Base-by-base conservation (phyloP, 1,284 basidiomycete species). In the Moesziomyces globuligerus region DNA sequence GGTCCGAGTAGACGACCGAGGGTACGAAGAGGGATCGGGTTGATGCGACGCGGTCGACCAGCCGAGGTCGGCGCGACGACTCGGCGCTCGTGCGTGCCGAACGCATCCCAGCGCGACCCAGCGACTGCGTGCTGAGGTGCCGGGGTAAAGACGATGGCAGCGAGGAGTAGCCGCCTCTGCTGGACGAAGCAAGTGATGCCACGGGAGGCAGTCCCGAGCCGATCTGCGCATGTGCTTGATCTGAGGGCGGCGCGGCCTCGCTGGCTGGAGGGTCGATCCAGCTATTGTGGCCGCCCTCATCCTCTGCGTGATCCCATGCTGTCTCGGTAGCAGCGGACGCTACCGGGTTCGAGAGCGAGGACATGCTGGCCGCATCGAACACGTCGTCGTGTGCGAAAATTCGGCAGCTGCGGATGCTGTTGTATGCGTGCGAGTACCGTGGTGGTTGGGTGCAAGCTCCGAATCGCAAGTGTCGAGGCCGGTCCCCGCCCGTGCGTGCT, bases 21-120 rank as follows among this genome's bases (percentile, higher is more conserved):
- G 60, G 70, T 13, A 61, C 42, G 23, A 47, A 62, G 43, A 72
- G 55, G 4, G 64, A 68, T 38, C 70, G 55, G 1, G 59, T 32
- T 7, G 59, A 61, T 0, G 59, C 49, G 39, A 64, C 32, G 1
- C 60, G 59, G 29, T 72, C 65, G 37, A 68, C 57, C 34, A 71
- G 50, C 7, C 49, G 48, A 18, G 65, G 65, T 2, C 60, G 59
- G 7, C 56, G 64, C 4, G 28, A 24, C 6, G 44, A 39, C n/a
- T 62, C 54, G 41, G 25, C 26, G 45, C 62, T 58, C 42, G 21
- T 61, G 7, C 69, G 43, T 9, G 69, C 44, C 7, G 62, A 55
- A 7, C 40, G 44, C n/a, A 32, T n/a, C 8, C 48, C 40, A 10
- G 55, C 32, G 41, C 51, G 48, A 15, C 58, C 58, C 0, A 72